Percentiles rank a stretch among this genome's conserved stretches.
These are phyloP conservation scores for Leptographium procerum DNA, from an alignment of 2,329 filamentous ascomycete genomes.

Conservation along the genomic window DNA sequence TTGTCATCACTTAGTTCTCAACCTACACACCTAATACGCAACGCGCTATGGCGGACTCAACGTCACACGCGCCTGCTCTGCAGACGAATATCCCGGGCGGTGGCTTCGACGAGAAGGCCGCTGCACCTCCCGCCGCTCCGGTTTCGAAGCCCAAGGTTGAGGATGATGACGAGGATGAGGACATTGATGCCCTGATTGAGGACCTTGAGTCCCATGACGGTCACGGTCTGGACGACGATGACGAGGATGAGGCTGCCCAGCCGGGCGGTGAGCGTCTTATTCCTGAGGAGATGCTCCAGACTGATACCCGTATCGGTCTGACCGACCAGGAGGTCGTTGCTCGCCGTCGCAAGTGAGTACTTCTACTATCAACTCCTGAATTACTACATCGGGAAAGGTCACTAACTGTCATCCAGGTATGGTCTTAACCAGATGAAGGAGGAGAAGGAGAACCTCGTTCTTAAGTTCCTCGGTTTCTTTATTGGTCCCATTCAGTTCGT, in stretches of 20 bases:
- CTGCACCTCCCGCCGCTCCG: conserved; percentile 18
- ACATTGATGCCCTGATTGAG: conserved; percentile 78
- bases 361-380: no score
- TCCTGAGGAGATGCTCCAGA: conserved; percentile 59
- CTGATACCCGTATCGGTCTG: conserved; percentile 58
- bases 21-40: conserved; percentile 1
- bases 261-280: conserved; percentile 46
- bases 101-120: conserved; percentile 52
- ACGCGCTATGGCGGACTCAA: conserved; percentile 42
- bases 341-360: conserved; percentile 48
- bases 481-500: conserved; percentile 86
- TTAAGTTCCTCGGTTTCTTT: conserved; percentile 78
- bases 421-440: conserved; percentile 82
- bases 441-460: conserved; percentile 72
- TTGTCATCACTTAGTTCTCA: not conserved
- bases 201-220: conserved; percentile 77
- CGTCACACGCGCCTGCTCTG: conserved; percentile 42
- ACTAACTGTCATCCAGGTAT: conserved; percentile 19
- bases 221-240: conserved; percentile 47
- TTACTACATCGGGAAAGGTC: not conserved
- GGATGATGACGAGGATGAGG: conserved; percentile 64
- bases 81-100: conserved; percentile 55
- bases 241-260: conserved; percentile 42
- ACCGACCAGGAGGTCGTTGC: conserved; percentile 56
- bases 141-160: conserved; percentile 28